Percentiles rank a stretch among this genome's conserved stretches.
Evolutionary conservation across 139 green algal genomes (phyloP).

Genomic region (Ettlia oleoabundans): DNA sequence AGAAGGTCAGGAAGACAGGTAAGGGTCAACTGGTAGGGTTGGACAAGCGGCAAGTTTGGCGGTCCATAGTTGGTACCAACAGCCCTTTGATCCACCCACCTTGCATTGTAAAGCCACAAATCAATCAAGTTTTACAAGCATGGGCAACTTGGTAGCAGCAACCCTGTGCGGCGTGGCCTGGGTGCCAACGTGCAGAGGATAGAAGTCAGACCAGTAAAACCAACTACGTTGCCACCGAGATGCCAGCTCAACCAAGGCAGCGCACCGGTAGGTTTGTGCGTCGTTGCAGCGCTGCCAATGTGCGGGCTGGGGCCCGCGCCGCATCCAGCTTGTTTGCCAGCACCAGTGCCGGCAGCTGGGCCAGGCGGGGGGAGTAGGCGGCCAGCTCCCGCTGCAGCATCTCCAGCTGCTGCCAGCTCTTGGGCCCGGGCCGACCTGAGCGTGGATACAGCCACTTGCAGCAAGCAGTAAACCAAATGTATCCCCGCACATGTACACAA

Average conservation of each 20-base stretch:
- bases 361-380: slow-evolving; percentile 47
- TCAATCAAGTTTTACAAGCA: too few species aligned
- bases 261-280: slow-evolving; percentile 21
- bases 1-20: too few species aligned
- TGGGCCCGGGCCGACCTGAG: slow-evolving; percentile 16
- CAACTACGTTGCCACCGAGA: not conserved
- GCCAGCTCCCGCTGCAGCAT: slow-evolving; percentile 68
- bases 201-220: not conserved
- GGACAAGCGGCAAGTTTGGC: too few species aligned
- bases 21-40: too few species aligned
- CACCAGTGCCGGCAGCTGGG: slow-evolving; percentile 55
- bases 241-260: not conserved
- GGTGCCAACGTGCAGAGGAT: not conserved
- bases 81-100: too few species aligned
- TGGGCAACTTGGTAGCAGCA: too few species aligned
- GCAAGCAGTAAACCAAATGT: too few species aligned
- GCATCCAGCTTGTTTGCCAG: slow-evolving; percentile 77
- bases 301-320: not conserved
- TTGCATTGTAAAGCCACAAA: too few species aligned
- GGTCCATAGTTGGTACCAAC: too few species aligned
- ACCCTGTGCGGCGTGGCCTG: too few species aligned
- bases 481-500: too few species aligned
- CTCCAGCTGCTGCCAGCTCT: slow-evolving; percentile 59
- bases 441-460: too few species aligned
- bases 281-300: not conserved